These are phyloP conservation scores for Fusarium siculi DNA, from an alignment of 2,329 filamentous ascomycete species.

Conservation along the genomic window DNA sequence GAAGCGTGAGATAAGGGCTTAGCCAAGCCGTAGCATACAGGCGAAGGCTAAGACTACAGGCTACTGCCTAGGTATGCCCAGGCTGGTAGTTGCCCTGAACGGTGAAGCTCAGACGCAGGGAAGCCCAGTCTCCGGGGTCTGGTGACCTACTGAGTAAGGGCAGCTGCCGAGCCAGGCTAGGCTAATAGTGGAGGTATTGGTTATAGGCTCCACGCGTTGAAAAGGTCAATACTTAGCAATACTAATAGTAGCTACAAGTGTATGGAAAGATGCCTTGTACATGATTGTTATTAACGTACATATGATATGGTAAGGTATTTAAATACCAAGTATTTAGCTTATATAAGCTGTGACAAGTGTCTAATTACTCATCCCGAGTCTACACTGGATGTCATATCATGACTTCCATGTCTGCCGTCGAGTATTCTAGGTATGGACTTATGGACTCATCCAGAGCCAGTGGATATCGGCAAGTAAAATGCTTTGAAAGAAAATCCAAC, in stretches of 20 bases:
- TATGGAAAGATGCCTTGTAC: neutral
- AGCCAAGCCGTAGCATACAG: slow-evolving; percentile 2
- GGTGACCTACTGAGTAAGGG: slow-evolving; percentile 38
- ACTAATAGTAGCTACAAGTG: neutral
- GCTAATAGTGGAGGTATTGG: slow-evolving; percentile 32
- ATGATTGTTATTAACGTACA: neutral
- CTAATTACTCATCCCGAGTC: too few relatives aligned
- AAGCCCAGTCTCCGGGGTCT: slow-evolving; percentile 27
- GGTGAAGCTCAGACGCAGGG: slow-evolving; percentile 31
- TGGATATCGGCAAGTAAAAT: slow-evolving; percentile 16
- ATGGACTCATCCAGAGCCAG: slow-evolving; percentile 4
- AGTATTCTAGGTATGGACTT: neutral
- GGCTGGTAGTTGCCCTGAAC: slow-evolving; percentile 22
- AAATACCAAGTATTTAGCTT: neutral
- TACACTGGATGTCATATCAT: neutral
- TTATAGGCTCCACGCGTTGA: neutral
- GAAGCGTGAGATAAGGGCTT: slow-evolving; percentile 37
- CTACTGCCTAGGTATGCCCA: neutral
- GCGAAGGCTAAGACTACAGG: neutral
- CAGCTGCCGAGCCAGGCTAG: slow-evolving; percentile 34
- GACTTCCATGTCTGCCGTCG: neutral
- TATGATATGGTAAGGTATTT: neutral
- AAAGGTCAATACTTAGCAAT: neutral
- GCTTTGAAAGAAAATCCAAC: neutral
- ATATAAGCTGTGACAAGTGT: neutral